These are phyloP conservation scores for Xylaria intraflava DNA, from an alignment of 495 filamentous ascomycete species.

Conservation along the genomic window DNA sequence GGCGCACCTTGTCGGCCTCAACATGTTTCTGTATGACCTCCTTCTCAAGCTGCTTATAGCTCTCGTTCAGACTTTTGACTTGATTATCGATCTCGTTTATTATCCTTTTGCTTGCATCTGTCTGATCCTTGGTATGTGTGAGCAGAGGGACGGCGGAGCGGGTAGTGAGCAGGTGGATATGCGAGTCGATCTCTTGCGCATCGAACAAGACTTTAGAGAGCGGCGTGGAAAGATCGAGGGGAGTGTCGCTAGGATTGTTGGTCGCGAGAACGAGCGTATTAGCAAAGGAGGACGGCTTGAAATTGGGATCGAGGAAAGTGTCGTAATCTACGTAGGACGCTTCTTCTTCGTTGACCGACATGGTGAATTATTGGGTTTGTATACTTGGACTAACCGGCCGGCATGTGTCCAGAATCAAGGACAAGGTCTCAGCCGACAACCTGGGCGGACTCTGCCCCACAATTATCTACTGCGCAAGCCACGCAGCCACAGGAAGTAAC, in stretches of 20 bases:
- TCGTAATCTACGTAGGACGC: slow-evolving; percentile 96
- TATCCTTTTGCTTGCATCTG: slow-evolving; percentile 59
- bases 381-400: neutral
- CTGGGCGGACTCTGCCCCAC: too few relatives aligned
- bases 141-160: slow-evolving; percentile 79
- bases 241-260: slow-evolving; percentile 85
- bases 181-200: slow-evolving; percentile 92
- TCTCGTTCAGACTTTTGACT: slow-evolving; percentile 69
- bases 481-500: slow-evolving; percentile 7
- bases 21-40: slow-evolving; percentile 78
- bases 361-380: slow-evolving; percentile 12
- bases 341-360: slow-evolving; percentile 36
- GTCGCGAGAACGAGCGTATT: slow-evolving; percentile 82
- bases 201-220: slow-evolving; percentile 94
- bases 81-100: slow-evolving; percentile 68
- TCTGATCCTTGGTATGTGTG: slow-evolving; percentile 64
- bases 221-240: slow-evolving; percentile 88
- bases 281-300: slow-evolving; percentile 74
- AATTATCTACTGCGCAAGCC: neutral
- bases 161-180: slow-evolving; percentile 85
- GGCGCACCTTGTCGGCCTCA: slow-evolving; percentile 68
- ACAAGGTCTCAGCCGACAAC: neutral
- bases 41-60: slow-evolving; percentile 72
- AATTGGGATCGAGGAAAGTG: slow-evolving; percentile 75
- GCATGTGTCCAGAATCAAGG: too few relatives aligned